These are phyloP conservation scores for Chlamydomonas sp. DNA, from an alignment of 139 green algal genomes.

Conservation along the genomic window DNA sequence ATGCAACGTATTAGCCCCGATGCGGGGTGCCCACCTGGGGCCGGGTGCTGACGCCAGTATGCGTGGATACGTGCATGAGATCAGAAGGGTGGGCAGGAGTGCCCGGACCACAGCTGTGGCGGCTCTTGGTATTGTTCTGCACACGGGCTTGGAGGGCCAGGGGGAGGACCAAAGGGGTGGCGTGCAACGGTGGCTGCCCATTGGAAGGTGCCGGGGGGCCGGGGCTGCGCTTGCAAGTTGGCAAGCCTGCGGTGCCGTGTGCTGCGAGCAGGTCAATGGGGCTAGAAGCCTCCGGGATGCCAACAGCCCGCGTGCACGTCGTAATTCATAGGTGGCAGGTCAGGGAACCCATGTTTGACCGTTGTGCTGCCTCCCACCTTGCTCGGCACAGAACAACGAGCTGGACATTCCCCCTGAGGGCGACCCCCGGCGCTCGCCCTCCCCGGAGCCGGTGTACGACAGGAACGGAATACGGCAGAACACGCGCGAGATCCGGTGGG, in stretches of 20 bases:
- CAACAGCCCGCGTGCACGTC: too few species aligned
- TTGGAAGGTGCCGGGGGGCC: too few species aligned
- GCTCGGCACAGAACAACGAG: constrained; percentile 23
- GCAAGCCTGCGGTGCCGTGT: too few species aligned
- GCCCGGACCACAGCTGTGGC: background rate
- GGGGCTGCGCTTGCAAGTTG: too few species aligned
- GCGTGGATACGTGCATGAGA: background rate
- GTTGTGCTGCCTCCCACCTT: background rate
- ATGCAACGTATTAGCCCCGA: background rate
- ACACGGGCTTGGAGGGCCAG: too few species aligned
- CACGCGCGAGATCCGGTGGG: constrained; percentile 86
- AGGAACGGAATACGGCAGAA: constrained; percentile 86
- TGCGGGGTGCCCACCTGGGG: background rate
- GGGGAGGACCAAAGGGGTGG: too few species aligned
- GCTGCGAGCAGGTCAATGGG: too few species aligned
- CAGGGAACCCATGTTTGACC: too few species aligned
- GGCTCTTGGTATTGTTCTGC: too few species aligned
- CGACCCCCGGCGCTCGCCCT: constrained; percentile 82
- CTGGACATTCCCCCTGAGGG: constrained; percentile 70
- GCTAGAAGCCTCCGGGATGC: too few species aligned
- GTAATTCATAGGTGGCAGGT: too few species aligned
- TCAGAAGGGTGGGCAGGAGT: background rate
- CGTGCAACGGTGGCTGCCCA: too few species aligned
- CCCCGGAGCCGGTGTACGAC: constrained; percentile 95
- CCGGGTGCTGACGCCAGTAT: background rate